Conservation (phyloP, 495 filamentous ascomycete genomes). For the Baudoinia panamericana region DNA sequence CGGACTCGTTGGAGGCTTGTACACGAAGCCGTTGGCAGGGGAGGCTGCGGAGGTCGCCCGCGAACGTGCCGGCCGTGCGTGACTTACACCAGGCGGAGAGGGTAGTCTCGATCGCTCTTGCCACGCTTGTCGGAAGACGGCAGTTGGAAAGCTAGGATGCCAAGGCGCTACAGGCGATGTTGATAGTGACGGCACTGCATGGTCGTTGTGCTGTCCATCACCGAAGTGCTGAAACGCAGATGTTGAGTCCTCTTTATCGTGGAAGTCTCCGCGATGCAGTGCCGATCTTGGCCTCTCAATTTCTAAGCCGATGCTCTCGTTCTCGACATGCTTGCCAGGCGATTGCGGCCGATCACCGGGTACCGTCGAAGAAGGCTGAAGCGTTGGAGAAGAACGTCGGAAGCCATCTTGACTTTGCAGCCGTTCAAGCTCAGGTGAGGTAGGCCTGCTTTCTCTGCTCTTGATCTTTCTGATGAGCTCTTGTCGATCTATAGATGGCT, state of each 20-base stretch:
- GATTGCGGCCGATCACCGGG: slow-evolving; percentile 13
- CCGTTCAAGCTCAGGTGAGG: slow-evolving; percentile 16
- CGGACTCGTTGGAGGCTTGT: slow-evolving; percentile 83
- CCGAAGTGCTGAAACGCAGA: slow-evolving; percentile 7
- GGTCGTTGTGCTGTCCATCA: not conserved
- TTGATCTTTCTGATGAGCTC: slow-evolving; percentile 81
- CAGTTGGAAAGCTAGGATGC: slow-evolving; percentile 26
- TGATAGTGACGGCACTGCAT: slow-evolving; percentile 17
- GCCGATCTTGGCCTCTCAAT: slow-evolving; percentile 80
- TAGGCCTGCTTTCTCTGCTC: slow-evolving; percentile 40
- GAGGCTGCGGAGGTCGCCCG: slow-evolving; percentile 57
- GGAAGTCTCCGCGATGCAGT: slow-evolving; percentile 81
- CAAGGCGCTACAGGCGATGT: slow-evolving; percentile 31
- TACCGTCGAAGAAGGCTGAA: not conserved
- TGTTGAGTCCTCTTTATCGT: slow-evolving; percentile 25
- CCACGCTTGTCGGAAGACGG: slow-evolving; percentile 18
- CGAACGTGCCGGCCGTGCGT: slow-evolving; percentile 13
- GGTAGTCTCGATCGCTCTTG: slow-evolving; percentile 3
- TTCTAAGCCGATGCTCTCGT: slow-evolving; percentile 35
- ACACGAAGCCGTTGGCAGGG: slow-evolving; percentile 67
- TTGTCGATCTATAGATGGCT: slow-evolving; percentile 35
- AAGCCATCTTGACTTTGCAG: not conserved
- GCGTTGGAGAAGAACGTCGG: not conserved
- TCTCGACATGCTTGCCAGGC: slow-evolving; percentile 20
- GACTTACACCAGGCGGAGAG: not conserved